Conservation (phyloP, 2,329 filamentous ascomycete genomes). For the Exophiala xenobiotica region DNA sequence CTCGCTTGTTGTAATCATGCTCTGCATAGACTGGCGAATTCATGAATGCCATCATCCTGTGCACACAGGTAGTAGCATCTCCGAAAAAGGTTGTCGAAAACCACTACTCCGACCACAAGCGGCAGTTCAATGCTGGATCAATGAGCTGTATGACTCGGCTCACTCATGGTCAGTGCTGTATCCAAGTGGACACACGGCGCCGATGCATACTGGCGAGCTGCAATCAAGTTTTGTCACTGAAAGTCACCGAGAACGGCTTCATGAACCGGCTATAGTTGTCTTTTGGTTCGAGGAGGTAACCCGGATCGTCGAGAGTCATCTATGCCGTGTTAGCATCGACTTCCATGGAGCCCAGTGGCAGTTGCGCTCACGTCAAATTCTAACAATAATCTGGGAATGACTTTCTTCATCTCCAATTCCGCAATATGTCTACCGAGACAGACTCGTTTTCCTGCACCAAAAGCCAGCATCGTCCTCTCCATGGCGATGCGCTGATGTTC, state of each 20-base stretch:
- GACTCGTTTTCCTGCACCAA: constrained; percentile 18
- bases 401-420: constrained; percentile 31
- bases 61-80: no score
- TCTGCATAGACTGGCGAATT: no score
- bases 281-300: background rate
- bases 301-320: constrained; percentile 10
- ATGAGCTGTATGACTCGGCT: no score
- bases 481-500: constrained; percentile 34
- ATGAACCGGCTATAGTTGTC: constrained; percentile 8
- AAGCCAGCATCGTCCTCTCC: constrained; percentile 44
- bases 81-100: no score
- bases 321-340: background rate
- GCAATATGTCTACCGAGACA: constrained; percentile 25
- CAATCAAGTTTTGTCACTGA: background rate
- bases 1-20: no score
- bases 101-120: no score
- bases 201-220: no score
- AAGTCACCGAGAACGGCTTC: constrained; percentile 6
- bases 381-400: constrained; percentile 28
- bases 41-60: no score
- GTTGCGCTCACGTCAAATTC: constrained; percentile 26
- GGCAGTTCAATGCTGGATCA: no score
- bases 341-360: background rate
- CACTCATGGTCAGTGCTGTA: no score
- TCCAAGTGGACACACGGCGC: no score